Evolutionary conservation across 352 stramenopile species (phyloP), one percentile per base, ranked within the genome.

Genomic region (Phytophthora vignae): DNA sequence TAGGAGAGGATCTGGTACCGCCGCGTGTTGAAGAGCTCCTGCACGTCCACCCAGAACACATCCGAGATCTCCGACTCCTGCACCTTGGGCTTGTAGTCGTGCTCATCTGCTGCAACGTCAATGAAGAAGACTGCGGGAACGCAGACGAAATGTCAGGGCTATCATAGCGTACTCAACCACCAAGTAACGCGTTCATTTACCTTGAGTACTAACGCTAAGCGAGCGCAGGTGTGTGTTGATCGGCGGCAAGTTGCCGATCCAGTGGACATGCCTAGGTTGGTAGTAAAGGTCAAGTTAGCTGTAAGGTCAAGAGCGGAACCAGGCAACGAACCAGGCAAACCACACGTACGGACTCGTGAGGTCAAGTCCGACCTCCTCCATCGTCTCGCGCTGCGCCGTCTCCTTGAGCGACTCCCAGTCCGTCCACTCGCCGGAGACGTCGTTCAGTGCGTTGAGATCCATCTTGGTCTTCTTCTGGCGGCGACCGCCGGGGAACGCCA

Each of bases 321-420:
- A n/a, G n/a, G n/a, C n/a, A n/a, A n/a, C n/a, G 3, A 48, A n/a
- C 40, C 49, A 56, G 14, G 59, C 33, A n/a, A 10, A 40, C 12
- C 33, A 9, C 36, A 86, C 77, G 61, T 82, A 89, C 81, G 79
- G 55, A 25, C 64, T 46, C 9, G 82, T 81, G 29, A 96, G 85
- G 40, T 93, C 81, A 19, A 96, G 69, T 12, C 90, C 90, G 44
- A 96, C 86, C 76, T 96, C 90, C 61, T 96, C 90, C 69, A 90
- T 73, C 15, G 88, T 95, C 73, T 96, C 90, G 12, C 90, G 82
- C 67, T 82, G 76, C 10, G 88, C 90, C 7, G 85, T 95, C 68
- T 94, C 85, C 14, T 84, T 68, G 19, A 87, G 75, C 7, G 77
- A 85, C 71, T 96, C 90, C 83, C 87, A 92, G 12, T 87, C 64